These are phyloP conservation scores for Irpex rosettiformis DNA, from an alignment of 1,284 basidiomycete genomes.

Conservation along the genomic window DNA sequence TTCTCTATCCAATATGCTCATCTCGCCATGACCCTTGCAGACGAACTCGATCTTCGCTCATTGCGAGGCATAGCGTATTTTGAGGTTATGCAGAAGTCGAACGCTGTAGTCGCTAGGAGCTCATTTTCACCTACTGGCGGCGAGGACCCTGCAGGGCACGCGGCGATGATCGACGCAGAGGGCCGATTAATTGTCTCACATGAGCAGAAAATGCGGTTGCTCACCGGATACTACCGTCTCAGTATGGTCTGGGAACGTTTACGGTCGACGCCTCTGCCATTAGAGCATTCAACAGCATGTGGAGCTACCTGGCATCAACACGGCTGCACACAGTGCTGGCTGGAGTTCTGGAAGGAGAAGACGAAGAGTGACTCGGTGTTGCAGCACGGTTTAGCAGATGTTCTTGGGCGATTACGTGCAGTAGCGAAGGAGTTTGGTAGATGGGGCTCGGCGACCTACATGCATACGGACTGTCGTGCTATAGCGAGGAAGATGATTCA, in stretches of 20 bases:
- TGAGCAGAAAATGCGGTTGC: slow-evolving; percentile 56
- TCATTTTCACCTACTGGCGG: slow-evolving; percentile 8
- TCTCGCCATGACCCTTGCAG: slow-evolving; percentile 64
- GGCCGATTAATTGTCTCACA: slow-evolving; percentile 45
- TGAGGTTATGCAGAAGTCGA: slow-evolving; percentile 61
- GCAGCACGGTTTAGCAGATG: slow-evolving; percentile 53
- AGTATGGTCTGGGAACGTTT: slow-evolving; percentile 60
- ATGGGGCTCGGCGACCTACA: slow-evolving; percentile 66
- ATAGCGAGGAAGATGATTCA: slow-evolving; percentile 50
- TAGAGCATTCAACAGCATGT: slow-evolving; percentile 59
- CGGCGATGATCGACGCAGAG: slow-evolving; percentile 33
- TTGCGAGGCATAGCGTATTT: slow-evolving; percentile 63
- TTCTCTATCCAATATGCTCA: slow-evolving; percentile 57
- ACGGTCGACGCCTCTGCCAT: slow-evolving; percentile 47
- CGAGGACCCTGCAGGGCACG: slow-evolving; percentile 23
- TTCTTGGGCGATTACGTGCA: slow-evolving; percentile 54
- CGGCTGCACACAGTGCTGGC: slow-evolving; percentile 57
- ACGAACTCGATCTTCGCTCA: slow-evolving; percentile 54
- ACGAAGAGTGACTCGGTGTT: slow-evolving; percentile 56
- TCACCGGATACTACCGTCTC: slow-evolving; percentile 64
- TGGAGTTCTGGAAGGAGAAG: slow-evolving; percentile 49
- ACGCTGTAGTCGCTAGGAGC: slow-evolving; percentile 36
- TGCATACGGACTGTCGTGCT: slow-evolving; percentile 67
- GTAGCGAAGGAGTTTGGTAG: slow-evolving; percentile 61
- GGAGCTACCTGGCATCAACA: slow-evolving; percentile 66